Conservation (phyloP, 2,329 filamentous ascomycete genomes). For the Colletotrichum somersetense region DNA sequence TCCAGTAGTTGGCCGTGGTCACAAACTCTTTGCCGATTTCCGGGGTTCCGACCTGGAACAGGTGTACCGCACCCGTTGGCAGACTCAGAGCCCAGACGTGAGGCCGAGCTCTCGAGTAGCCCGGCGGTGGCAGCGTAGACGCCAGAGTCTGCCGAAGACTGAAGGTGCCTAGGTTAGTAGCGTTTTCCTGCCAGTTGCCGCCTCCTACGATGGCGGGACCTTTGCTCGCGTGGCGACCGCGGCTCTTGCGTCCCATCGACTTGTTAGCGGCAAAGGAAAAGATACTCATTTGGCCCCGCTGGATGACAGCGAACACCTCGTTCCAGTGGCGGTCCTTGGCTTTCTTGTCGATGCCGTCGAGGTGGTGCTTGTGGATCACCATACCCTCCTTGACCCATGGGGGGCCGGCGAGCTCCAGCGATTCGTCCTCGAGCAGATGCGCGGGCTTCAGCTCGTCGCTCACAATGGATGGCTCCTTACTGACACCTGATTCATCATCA, state of each 20-base stretch:
- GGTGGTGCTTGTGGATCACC: conserved; percentile 94
- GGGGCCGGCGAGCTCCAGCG: conserved; percentile 89
- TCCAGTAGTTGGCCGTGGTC: conserved; percentile 96
- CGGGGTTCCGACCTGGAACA: conserved; percentile 97
- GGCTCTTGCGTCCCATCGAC: conserved; percentile 76
- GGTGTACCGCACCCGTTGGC: conserved; percentile 91
- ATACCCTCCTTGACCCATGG: conserved; percentile 99
- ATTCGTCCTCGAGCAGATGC: conserved; percentile 90
- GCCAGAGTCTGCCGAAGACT: conserved; percentile 92
- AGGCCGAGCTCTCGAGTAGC: conserved; percentile 90
- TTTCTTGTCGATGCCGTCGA: conserved; percentile 90
- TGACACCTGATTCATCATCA: conserved; percentile 76
- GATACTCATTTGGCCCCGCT: conserved; percentile 92
- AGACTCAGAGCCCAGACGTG: conserved; percentile 95
- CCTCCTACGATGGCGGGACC: conserved; percentile 82
- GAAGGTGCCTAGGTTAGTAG: conserved; percentile 89
- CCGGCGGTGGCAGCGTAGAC: conserved; percentile 87
- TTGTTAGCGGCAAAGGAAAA: conserved; percentile 94
- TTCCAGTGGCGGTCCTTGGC: conserved; percentile 95
- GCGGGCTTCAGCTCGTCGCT: conserved; percentile 72
- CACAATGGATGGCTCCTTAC: conserved; percentile 61
- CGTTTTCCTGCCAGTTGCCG: conserved; percentile 98
- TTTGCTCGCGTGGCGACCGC: conserved; percentile 62
- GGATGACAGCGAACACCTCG: conserved; percentile 95
- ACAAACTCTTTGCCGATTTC: conserved; percentile 97